These are phyloP conservation scores for Melocanna baccifera DNA, from an alignment of 176 grass and related monocot genomes.

Conservation along the genomic window DNA sequence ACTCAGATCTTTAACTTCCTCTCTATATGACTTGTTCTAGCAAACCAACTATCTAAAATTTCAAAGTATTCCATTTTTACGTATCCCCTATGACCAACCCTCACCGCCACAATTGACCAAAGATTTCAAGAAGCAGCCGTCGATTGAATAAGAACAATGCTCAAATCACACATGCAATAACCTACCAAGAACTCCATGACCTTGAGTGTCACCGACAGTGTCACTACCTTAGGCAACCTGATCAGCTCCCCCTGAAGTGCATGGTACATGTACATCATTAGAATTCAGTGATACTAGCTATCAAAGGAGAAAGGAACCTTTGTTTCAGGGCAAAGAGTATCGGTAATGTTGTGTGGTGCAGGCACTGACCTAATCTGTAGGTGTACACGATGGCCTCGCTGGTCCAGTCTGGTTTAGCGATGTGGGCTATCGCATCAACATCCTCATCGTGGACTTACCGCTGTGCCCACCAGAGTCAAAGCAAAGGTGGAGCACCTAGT, in stretches of 20 bases:
- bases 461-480: no score
- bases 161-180: neutral
- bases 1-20: no score
- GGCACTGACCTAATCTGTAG: slow-evolving; percentile 38
- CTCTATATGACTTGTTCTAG: no score
- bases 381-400: slow-evolving; percentile 50
- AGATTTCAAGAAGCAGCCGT: neutral
- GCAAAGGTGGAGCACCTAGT: no score
- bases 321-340: no score
- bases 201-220: slow-evolving; percentile 61
- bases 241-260: slow-evolving; percentile 40
- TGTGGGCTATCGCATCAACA: neutral
- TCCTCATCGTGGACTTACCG: no score
- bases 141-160: neutral
- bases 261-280: neutral
- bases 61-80: no score
- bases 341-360: neutral
- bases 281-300: neutral
- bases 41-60: no score
- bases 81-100: neutral
- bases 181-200: slow-evolving; percentile 43
- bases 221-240: slow-evolving; percentile 44
- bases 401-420: slow-evolving; percentile 40
- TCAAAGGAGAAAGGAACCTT: neutral
- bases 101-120: neutral